phyloP scores from a whole-genome alignment of 768 basidiomycete genomes.

The Gymnopilus junonius region DNA sequence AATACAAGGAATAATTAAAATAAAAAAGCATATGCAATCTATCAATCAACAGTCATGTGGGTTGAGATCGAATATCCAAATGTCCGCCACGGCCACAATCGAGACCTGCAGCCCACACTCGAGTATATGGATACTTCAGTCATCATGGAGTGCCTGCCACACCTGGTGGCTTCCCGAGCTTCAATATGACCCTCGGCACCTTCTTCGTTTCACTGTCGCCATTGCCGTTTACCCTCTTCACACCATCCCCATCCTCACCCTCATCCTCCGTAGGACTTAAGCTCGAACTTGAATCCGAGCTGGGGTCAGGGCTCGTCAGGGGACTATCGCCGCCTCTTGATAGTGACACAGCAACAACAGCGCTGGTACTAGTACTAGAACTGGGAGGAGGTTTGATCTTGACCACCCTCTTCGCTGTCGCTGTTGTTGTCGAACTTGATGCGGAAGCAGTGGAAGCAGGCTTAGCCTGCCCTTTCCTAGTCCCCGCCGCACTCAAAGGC shows the following conservation, averaged over 20 bases:
- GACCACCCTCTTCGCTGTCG: background rate
- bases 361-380: background rate
- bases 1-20: too few species aligned
- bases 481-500: background rate
- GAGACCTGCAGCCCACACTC: too few species aligned
- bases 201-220: conserved; percentile 36
- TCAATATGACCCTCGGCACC: conserved; percentile 58
- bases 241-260: too few species aligned
- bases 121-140: too few species aligned
- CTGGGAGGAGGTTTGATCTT: conserved; percentile 6
- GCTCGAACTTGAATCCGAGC: conserved; percentile 12
- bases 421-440: conserved; percentile 16
- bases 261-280: conserved; percentile 11
- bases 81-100: too few species aligned
- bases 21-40: too few species aligned
- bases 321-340: conserved; percentile 14
- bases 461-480: background rate
- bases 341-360: too few species aligned
- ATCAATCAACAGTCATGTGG: too few species aligned
- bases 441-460: background rate
- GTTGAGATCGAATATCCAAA: too few species aligned
- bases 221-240: too few species aligned
- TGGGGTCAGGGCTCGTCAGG: conserved; percentile 17
- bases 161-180: conserved; percentile 53
- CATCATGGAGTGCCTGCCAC: background rate